phyloP scores from a whole-genome alignment of 2,329 filamentous ascomycete genomes.

The Arthrobotrys sphaeroides region DNA sequence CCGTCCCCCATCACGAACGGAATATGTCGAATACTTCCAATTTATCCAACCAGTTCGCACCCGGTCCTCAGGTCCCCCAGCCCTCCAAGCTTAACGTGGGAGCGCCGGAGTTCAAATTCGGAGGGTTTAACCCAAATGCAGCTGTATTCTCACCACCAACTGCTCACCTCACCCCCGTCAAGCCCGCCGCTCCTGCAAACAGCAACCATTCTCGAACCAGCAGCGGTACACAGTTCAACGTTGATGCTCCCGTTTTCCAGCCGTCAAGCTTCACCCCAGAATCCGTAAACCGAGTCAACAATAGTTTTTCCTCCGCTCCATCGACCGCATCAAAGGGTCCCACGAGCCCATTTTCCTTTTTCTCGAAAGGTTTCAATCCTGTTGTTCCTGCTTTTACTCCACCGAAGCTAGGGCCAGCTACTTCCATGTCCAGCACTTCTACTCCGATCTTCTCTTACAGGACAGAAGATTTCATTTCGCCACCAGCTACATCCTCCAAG shows the following conservation, averaged over 20 bases:
- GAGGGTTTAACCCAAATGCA: slow-evolving; percentile 63
- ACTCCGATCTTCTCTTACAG: slow-evolving; percentile 63
- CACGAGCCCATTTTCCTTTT: slow-evolving; percentile 74
- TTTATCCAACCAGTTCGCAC: slow-evolving; percentile 14
- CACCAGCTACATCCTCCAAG: slow-evolving; percentile 74
- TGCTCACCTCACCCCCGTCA: slow-evolving; percentile 66
- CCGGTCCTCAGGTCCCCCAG: slow-evolving; percentile 27
- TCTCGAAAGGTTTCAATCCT: slow-evolving; percentile 74
- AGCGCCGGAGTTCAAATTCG: slow-evolving; percentile 87
- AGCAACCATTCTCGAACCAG: slow-evolving; percentile 52
- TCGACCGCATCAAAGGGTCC: slow-evolving; percentile 56
- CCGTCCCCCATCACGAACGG: slow-evolving; percentile 74
- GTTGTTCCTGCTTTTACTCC: slow-evolving; percentile 82
- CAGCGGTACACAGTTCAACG: slow-evolving; percentile 70
- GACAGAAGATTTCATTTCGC: slow-evolving; percentile 73
- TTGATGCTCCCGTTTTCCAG: slow-evolving; percentile 75
- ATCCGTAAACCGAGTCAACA: slow-evolving; percentile 33
- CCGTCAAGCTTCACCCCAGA: slow-evolving; percentile 62
- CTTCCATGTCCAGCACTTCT: slow-evolving; percentile 72
- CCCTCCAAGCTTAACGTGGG: slow-evolving; percentile 85
- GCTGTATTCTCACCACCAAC: slow-evolving; percentile 59
- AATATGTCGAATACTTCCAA: slow-evolving; percentile 7
- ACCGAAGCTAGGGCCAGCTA: slow-evolving; percentile 60
- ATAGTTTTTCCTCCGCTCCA: slow-evolving; percentile 34
- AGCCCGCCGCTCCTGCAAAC: slow-evolving; percentile 56